Conservation (phyloP, 257 asterid species). For the Ilex aquifolium region DNA sequence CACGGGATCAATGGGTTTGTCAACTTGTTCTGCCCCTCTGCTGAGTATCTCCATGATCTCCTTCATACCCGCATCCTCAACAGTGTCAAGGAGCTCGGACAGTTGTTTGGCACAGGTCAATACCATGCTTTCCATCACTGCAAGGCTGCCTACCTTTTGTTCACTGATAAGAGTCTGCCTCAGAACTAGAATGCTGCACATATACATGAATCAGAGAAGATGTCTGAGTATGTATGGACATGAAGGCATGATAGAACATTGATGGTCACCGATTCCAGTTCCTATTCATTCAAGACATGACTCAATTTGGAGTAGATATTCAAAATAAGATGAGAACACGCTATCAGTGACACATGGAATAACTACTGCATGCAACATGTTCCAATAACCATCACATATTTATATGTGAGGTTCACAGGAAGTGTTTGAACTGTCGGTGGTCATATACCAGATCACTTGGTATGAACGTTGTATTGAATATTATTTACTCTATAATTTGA, state of each 20-base stretch:
- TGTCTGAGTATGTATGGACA: background rate
- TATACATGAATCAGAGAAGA: background rate
- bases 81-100: slow-evolving; percentile 48
- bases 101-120: slow-evolving; percentile 40
- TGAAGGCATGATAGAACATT: background rate
- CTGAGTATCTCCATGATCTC: slow-evolving; percentile 49
- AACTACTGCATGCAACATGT: too few species aligned
- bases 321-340: background rate
- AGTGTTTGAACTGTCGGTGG: too few species aligned
- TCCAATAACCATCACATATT: too few species aligned
- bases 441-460: too few species aligned
- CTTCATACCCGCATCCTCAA: slow-evolving; percentile 56
- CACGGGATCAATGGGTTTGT: slow-evolving; percentile 14
- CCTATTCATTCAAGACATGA: background rate
- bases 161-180: slow-evolving; percentile 63
- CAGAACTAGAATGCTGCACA: slow-evolving; percentile 59
- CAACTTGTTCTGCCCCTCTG: slow-evolving; percentile 17
- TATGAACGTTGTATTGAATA: too few species aligned
- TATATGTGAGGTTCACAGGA: too few species aligned
- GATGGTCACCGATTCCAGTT: background rate
- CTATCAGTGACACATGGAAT: background rate
- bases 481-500: too few species aligned
- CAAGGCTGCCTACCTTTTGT: slow-evolving; percentile 39
- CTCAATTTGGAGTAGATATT: background rate
- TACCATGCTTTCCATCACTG: slow-evolving; percentile 49